Evolutionary conservation across 208 protist genomes (phyloP).

Genomic region (Crithidia sp.): DNA sequence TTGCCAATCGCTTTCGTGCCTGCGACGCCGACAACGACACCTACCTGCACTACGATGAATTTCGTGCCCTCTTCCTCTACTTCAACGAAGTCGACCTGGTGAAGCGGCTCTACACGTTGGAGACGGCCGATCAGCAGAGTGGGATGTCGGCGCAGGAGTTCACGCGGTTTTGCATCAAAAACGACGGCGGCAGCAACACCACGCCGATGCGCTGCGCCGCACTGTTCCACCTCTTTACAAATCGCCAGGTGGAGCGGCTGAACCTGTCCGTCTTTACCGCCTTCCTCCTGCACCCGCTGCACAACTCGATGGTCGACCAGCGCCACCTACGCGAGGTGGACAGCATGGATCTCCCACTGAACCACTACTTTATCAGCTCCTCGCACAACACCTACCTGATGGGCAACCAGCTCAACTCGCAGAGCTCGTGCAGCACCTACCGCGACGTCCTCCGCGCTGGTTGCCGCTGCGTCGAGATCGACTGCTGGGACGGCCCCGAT

Average conservation of each 20-base stretch:
- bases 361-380: conserved; percentile 90
- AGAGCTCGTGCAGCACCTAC: conserved; percentile 63
- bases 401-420: conserved; percentile 91
- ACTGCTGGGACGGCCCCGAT: conserved; percentile 83
- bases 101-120: conserved; percentile 10
- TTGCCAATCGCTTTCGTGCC: conserved; percentile 30
- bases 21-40: conserved; percentile 34
- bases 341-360: conserved; percentile 82
- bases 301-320: conserved; percentile 24
- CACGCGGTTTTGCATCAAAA: conserved; percentile 27
- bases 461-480: conserved; percentile 86
- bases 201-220: conserved; percentile 36
- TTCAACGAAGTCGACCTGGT: conserved; percentile 35
- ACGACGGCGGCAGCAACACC: conserved; percentile 18
- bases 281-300: conserved; percentile 34
- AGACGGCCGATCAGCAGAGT: not conserved
- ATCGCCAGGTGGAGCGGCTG: conserved; percentile 37
- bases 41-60: conserved; percentile 47
- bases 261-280: conserved; percentile 35
- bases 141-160: conserved; percentile 35
- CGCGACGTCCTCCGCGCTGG: conserved; percentile 59
- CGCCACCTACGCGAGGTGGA: conserved; percentile 36
- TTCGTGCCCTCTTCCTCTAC: conserved; percentile 43
- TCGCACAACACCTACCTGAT: conserved; percentile 97
- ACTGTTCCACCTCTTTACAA: conserved; percentile 37